Percentiles rank a stretch among this genome's conserved stretches.
Evolutionary conservation across 2,329 filamentous ascomycete genomes (phyloP).

Genomic region (Aureobasidium namibiae): DNA sequence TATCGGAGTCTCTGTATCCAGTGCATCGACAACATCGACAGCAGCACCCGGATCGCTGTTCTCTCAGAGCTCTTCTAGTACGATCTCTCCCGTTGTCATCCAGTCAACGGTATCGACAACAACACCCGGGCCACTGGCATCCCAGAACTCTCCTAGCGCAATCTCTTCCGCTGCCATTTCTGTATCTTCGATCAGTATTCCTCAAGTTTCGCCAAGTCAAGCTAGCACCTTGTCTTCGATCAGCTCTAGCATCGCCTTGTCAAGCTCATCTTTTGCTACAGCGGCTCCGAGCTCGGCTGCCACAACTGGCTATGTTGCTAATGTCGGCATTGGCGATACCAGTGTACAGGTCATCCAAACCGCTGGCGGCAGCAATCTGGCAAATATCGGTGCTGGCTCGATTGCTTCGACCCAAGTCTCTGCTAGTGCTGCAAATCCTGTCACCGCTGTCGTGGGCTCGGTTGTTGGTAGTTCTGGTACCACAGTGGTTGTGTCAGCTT

Average conservation of each 20-base stretch:
- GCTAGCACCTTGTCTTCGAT: neutral
- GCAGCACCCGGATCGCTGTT: neutral
- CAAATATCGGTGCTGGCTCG: neutral
- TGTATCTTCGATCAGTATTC: neutral
- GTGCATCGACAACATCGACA: neutral
- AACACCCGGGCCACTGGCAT: too few relatives aligned
- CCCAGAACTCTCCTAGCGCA: too few relatives aligned
- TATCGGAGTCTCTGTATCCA: neutral
- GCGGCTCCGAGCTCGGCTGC: neutral
- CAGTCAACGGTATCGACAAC: neutral
- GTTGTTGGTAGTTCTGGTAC: neutral
- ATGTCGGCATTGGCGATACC: neutral
- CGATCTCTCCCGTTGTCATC: neutral
- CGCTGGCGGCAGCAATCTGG: slow-evolving; percentile 1
- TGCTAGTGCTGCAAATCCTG: neutral
- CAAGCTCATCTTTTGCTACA: neutral
- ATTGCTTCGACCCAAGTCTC: neutral
- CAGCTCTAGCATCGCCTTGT: neutral
- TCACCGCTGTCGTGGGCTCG: neutral
- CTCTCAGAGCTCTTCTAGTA: too few relatives aligned
- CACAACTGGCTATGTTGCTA: neutral
- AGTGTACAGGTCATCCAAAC: neutral
- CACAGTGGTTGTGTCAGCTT: neutral
- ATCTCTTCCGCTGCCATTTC: neutral
- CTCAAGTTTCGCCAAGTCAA: neutral